These are phyloP conservation scores for Penicillium olsonii DNA, from an alignment of 2,329 filamentous ascomycete genomes.

Conservation along the genomic window DNA sequence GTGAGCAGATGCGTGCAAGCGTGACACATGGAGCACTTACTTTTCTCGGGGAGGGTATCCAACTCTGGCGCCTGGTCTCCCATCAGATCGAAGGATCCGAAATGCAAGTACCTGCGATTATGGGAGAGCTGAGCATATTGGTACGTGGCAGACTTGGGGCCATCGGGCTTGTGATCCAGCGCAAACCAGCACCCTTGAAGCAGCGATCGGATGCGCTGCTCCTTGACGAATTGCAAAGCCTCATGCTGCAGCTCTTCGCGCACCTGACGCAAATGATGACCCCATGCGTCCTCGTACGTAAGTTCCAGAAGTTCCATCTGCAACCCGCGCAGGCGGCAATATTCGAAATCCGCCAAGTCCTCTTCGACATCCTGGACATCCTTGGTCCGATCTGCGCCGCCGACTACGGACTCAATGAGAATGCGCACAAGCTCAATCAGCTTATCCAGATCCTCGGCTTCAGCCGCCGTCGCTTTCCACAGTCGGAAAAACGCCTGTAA, in stretches of 20 bases:
- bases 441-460: slow-evolving; percentile 86
- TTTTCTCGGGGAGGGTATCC: slow-evolving; percentile 73
- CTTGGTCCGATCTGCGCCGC: slow-evolving; percentile 76
- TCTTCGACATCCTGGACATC: slow-evolving; percentile 87
- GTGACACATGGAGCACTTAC: slow-evolving; percentile 40
- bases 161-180: slow-evolving; percentile 51
- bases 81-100: slow-evolving; percentile 75
- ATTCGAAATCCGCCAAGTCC: slow-evolving; percentile 81
- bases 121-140: slow-evolving; percentile 86
- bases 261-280: slow-evolving; percentile 83
- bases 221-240: slow-evolving; percentile 92
- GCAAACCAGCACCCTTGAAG: slow-evolving; percentile 89
- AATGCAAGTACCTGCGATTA: slow-evolving; percentile 87
- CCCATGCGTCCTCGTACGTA: slow-evolving; percentile 94
- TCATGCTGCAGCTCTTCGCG: slow-evolving; percentile 88
- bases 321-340: slow-evolving; percentile 72
- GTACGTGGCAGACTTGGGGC: slow-evolving; percentile 60
- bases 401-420: slow-evolving; percentile 84
- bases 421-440: slow-evolving; percentile 89
- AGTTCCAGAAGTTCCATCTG: slow-evolving; percentile 93
- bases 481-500: slow-evolving; percentile 85
- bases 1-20: slow-evolving; percentile 13
- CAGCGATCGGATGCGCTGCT: slow-evolving; percentile 88
- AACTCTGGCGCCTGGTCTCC: slow-evolving; percentile 67
- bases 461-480: slow-evolving; percentile 88